Evolutionary conservation across 306 rosid genomes (phyloP).

Genomic region (Purshia tridentata): DNA sequence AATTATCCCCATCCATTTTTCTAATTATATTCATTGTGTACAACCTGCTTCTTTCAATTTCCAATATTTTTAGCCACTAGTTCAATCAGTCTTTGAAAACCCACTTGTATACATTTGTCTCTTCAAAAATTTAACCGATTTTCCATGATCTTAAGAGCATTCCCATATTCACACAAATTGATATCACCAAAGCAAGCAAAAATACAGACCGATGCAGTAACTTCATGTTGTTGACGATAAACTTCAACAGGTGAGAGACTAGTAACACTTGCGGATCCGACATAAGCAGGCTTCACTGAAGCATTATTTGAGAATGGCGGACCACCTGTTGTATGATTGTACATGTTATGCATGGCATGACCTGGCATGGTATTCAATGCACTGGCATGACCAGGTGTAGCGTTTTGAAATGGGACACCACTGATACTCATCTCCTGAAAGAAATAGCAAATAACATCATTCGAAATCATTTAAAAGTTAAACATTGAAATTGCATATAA

Average conservation of each 20-base stretch:
- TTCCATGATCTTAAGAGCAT: background rate
- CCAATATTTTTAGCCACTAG: background rate
- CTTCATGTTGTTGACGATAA: conserved; percentile 90
- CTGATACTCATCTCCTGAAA: conserved; percentile 67
- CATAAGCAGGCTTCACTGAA: conserved; percentile 53
- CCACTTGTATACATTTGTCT: background rate
- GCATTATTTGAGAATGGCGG: conserved; percentile 57
- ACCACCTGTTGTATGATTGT: conserved; percentile 56
- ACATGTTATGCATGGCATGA: conserved; percentile 52
- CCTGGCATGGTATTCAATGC: conserved; percentile 61
- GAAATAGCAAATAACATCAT: conserved; percentile 21
- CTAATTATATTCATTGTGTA: too few species aligned
- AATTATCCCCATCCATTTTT: too few species aligned
- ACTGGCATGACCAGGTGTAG: conserved; percentile 46
- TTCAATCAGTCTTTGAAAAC: background rate
- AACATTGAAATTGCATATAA: background rate
- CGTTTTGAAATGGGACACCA: conserved; percentile 60
- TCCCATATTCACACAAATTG: conserved; percentile 4
- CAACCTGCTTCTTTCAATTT: too few species aligned
- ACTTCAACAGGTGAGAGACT: conserved; percentile 74
- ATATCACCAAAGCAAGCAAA: conserved; percentile 10
- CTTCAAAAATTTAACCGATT: background rate
- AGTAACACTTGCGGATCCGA: conserved; percentile 54
- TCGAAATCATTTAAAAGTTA: background rate
- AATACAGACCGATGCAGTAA: conserved; percentile 78